Base-by-base conservation (phyloP, 805 yeast species). In the Lachancea waltii region DNA sequence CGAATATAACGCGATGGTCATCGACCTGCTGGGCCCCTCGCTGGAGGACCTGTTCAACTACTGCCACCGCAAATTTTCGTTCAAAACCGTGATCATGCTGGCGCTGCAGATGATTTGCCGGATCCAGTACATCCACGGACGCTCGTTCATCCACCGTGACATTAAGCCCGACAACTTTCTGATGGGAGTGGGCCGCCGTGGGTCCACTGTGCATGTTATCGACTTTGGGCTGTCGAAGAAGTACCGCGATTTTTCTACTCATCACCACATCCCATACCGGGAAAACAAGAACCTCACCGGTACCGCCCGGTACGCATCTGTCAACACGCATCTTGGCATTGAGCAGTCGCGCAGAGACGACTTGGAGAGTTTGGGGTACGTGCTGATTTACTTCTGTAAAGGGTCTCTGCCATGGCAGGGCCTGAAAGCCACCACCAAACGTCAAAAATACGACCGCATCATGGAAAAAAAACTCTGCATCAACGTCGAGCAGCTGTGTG, bases 401-500 rank as follows among this genome's bases (percentile, higher is more conserved):
- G 97, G 98, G 30, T 83, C 95, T 13, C 75, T 90, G 54, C 98
- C 98, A 38, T 90, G 98, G 98, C 98, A 90, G 66, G 98, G 98
- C 3, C 74, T 90, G 55, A 87, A 87, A 65, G 98, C 97, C 27
- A 92, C 90, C 18, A 86, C 96, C 11, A 90, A 90, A 68, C 85
- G 95, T 67, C 97, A 90, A 63, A 90, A 92, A 65, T 90, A 90
- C 64, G 97, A 90, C 66, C 76, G 96, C 45, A 92, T 90, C 53
- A 80, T 90, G 79, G 97, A 90, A 61, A 85, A 85, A 70, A 90
- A 90, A 64, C 78, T 89, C 77, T 78, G 94, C 35, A 85, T 95
- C 7, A 81, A 95, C 18, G 76, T 89, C 28, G 92, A 85, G 55
- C 74, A 79, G 10, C 73, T 90, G 52, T 89, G 96, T 46, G 78